Base-by-base conservation (phyloP, 305 asterid species). In the Rubia peregrina region DNA sequence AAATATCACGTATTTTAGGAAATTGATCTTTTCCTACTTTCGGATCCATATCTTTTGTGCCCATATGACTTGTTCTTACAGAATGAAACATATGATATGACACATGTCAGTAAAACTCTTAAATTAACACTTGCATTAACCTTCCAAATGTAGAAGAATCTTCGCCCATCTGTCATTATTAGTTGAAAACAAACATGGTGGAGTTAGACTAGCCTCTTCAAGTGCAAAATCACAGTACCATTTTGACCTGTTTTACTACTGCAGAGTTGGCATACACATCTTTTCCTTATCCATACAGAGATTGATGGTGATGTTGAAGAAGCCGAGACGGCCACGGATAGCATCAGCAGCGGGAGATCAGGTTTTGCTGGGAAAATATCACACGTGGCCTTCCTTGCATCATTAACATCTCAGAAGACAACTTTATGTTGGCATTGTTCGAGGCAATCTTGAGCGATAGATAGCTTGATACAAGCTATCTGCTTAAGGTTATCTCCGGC, bases 401-500 rank as follows among this genome's bases (percentile, higher is more conserved):
- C 68, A 57, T 60, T 63, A 60, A 33, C 60, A 26, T 70, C 71
- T 65, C 67, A 14, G 56, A 49, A 66, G 33, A 41, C 63, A 68
- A 56, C 36, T 24, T 60, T 55, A 19, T n/a, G 21, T 46, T 11
- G 65, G 65, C 44, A 17, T 6, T 21, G 11, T 67, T 16, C 13
- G 6, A 74, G 51, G 67, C 19, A 19, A 24, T 46, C 60, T 56
- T 14, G 6, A 55, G 17, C 55, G 73, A 19, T 11, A 55, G 1
- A 13, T 1, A 8, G 5, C 41, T 12, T 43, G 17, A 14, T 7
- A n/a, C 41, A 44, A 44, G 9, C 4, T 3, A 6, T 22, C 42
- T 57, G 14, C 70, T 82, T 85, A 86, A 43, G 33, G 9, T 76
- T 85, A 83, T 62, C 86, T 86, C 68, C 75, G 87, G 79, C 69